These are phyloP conservation scores for Amyloporia xantha DNA, from an alignment of 768 basidiomycete genomes.

Conservation along the genomic window DNA sequence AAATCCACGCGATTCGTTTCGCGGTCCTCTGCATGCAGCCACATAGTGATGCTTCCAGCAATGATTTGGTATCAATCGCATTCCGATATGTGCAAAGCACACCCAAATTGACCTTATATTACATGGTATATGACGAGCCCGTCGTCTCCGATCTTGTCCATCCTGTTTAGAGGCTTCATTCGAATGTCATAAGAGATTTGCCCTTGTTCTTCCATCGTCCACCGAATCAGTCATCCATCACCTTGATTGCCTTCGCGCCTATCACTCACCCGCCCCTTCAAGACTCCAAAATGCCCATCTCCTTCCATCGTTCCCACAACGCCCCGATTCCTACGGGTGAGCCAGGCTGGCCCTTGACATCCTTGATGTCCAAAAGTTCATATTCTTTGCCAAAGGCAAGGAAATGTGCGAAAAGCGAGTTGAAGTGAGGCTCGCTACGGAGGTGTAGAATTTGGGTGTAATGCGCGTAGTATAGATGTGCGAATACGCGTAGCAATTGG, in stretches of 20 bases:
- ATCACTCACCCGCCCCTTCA: conserved; percentile 7
- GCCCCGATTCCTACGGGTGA: conserved; percentile 65
- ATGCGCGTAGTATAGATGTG: conserved; percentile 95
- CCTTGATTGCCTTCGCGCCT: neutral
- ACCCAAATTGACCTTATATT: too few species aligned
- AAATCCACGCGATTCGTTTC: too few species aligned
- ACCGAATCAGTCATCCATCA: neutral
- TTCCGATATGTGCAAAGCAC: too few species aligned
- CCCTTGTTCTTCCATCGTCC: neutral
- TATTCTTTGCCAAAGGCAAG: conserved; percentile 93
- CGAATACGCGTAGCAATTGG: conserved; percentile 93
- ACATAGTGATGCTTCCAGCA: too few species aligned
- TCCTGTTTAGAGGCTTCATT: neutral
- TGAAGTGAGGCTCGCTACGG: conserved; percentile 91
- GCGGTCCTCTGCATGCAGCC: too few species aligned
- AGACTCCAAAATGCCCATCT: conserved; percentile 67
- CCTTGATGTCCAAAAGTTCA: conserved; percentile 83
- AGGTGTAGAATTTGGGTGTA: conserved; percentile 88
- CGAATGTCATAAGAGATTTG: neutral
- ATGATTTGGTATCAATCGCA: too few species aligned
- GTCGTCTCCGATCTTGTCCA: conserved; percentile 11
- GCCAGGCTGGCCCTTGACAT: conserved; percentile 66
- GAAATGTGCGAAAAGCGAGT: conserved; percentile 97
- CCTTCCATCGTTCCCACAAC: conserved; percentile 87
- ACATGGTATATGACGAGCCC: conserved; percentile 18